Conservation (phyloP, 2,329 filamentous ascomycete genomes). For the Diplocarpon mali region DNA sequence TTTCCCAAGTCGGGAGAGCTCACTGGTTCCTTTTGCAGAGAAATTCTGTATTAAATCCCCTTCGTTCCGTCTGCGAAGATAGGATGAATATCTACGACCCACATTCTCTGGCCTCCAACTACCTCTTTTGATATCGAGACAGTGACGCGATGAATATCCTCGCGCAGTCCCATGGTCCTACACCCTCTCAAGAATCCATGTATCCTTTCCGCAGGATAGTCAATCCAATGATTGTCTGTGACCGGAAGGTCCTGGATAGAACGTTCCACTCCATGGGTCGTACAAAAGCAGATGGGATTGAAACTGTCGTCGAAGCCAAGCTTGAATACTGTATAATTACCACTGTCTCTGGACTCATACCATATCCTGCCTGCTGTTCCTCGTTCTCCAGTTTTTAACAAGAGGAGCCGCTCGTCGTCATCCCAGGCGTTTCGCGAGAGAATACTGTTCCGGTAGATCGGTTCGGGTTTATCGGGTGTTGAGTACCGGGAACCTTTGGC, state of each 20-base stretch:
- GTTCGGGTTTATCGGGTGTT: neutral
- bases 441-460: too few relatives aligned
- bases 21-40: too few relatives aligned
- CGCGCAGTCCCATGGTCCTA: slow-evolving; percentile 1
- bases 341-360: neutral
- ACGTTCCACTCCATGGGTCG: neutral
- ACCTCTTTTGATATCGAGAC: slow-evolving; percentile 6
- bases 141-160: neutral
- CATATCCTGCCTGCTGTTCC: slow-evolving; percentile 9
- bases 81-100: slow-evolving; percentile 7
- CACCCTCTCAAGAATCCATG: slow-evolving; percentile 2
- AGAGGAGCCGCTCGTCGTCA: slow-evolving; percentile 5
- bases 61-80: neutral
- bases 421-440: slow-evolving; percentile 5
- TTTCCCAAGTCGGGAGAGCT: too few relatives aligned
- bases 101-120: slow-evolving; percentile 1
- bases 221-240: neutral
- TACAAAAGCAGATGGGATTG: slow-evolving; percentile 7
- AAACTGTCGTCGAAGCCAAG: slow-evolving; percentile 9
- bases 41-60: too few relatives aligned
- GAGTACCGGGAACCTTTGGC: neutral
- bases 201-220: neutral
- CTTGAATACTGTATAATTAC: slow-evolving; percentile 2
- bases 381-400: slow-evolving; percentile 5
- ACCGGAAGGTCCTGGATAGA: neutral